Conservation (phyloP, 192 early-diverging fungal genomes). For the Haplosporangium gracile region DNA sequence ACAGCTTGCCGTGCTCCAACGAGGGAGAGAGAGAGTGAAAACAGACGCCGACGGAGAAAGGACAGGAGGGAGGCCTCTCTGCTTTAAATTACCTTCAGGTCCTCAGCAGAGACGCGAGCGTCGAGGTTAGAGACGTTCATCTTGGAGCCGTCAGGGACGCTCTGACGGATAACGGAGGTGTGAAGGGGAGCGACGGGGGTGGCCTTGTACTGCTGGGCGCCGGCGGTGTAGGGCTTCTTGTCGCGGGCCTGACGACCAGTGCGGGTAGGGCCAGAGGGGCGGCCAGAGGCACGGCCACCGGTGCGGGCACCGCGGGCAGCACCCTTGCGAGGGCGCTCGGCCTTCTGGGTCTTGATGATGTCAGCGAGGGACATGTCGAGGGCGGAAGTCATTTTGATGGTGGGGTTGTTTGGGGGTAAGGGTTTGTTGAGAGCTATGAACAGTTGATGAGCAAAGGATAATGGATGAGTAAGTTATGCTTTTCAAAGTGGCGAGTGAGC, state of each 20-base stretch:
- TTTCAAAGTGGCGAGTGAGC: background rate
- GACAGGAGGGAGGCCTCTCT: conserved; percentile 9
- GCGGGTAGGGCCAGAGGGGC: conserved; percentile 31
- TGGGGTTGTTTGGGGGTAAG: background rate
- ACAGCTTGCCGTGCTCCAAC: conserved; percentile 1
- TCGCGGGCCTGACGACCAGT: conserved; percentile 18
- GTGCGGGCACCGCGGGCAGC: background rate
- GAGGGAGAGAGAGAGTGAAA: background rate
- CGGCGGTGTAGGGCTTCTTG: conserved; percentile 20
- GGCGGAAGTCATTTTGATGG: conserved; percentile 32
- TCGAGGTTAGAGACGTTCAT: conserved; percentile 65
- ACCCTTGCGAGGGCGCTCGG: conserved; percentile 23
- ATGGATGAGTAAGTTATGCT: background rate
- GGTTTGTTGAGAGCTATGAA: background rate
- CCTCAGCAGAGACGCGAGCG: conserved; percentile 60
- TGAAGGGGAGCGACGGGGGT: conserved; percentile 18
- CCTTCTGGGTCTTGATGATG: conserved; percentile 50
- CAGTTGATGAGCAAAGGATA: background rate
- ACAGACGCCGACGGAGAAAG: background rate
- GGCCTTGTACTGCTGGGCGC: conserved; percentile 26
- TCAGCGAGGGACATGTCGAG: conserved; percentile 60
- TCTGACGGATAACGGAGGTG: conserved; percentile 21
- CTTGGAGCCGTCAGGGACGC: conserved; percentile 54
- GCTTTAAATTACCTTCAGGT: conserved; percentile 58
- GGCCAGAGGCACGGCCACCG: conserved; percentile 18